Evolutionary conservation across 495 filamentous ascomycete species (phyloP), one percentile per base, ranked within the genome.

Genomic region (Thermochaetoides thermophila): DNA sequence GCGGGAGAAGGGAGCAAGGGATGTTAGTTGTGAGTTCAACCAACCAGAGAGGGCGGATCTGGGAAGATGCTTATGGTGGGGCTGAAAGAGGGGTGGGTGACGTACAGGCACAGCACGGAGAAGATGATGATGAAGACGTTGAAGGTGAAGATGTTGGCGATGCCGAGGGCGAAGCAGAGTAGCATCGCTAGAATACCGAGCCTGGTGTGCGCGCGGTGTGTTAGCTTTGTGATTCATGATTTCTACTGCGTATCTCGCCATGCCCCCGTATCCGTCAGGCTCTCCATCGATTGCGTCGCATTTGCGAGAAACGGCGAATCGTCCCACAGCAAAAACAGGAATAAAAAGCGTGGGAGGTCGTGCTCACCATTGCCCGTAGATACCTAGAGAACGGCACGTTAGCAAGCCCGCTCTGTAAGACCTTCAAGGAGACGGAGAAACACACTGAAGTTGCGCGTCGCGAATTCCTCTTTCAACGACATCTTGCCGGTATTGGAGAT

Each of bases 341-440:
- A n/a, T n/a, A n/a, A n/a, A n/a, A n/a, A n/a, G n/a, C n/a, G n/a
- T n/a, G n/a, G n/a, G n/a, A n/a, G n/a, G n/a, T n/a, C n/a, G n/a
- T 32, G 71, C 79, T 72, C 57, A 97, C 89, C 89, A 97, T 91
- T 97, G 89, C 55, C 81, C 89, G 53, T 97, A 97, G 63, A 97
- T 97, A 71, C 91, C 89, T 97, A 42, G 64, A 24, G 21, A 24
- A 24, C 6, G 6, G 61, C 47, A 17, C 34, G 41, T 50, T 22
- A 53, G 42, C 31, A 24, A 45, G 29, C 7, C 5, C 13, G 7
- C 29, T 25, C 17, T 19, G 24, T 33, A 22, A 25, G 39, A 37
- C 22, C 33, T 24, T 24, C 21, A 24, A 24, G 21, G 21, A 11
- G 21, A 9, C 16, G 21, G 5, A 31, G 21, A n/a, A 12, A 62